These are phyloP conservation scores for Boletus vermiculosoides DNA, from an alignment of 768 basidiomycete species.

Conservation along the genomic window DNA sequence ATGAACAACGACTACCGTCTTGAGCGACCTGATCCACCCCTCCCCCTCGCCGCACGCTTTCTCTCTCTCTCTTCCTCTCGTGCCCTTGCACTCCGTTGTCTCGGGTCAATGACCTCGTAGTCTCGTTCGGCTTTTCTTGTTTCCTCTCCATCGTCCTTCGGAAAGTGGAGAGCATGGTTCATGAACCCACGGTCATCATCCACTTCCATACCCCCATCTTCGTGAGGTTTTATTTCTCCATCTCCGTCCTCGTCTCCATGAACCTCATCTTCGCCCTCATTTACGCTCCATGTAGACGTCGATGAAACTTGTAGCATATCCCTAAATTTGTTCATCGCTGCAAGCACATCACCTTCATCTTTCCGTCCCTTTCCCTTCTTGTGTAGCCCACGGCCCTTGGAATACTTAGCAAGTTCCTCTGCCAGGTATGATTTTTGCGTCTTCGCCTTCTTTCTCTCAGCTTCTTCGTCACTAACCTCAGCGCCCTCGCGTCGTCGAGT, in stretches of 20 bases:
- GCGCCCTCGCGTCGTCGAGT: conserved; percentile 55
- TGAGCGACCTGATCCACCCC: conserved; percentile 16
- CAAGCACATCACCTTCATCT: conserved; percentile 73
- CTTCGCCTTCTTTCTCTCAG: conserved; percentile 53
- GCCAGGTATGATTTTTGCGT: conserved; percentile 68
- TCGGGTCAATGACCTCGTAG: conserved; percentile 87
- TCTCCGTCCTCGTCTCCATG: conserved; percentile 7
- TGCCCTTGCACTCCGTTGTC: conserved; percentile 68
- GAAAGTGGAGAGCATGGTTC: conserved; percentile 68
- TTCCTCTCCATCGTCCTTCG: conserved; percentile 78
- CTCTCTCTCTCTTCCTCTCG: conserved; percentile 76
- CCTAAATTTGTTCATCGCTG: conserved; percentile 67
- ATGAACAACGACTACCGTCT: conserved; percentile 21
- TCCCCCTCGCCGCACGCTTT: conserved; percentile 39
- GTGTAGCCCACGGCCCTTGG: conserved; percentile 59
- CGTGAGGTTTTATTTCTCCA: conserved; percentile 21
- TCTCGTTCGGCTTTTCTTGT: conserved; percentile 75
- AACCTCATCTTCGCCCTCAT: conserved; percentile 18
- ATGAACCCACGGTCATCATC: conserved; percentile 78
- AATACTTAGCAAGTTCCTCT: conserved; percentile 81
- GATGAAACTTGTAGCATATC: conserved; percentile 55
- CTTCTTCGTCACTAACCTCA: conserved; percentile 63
- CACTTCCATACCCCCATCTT: conserved; percentile 62
- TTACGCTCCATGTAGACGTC: conserved; percentile 32
- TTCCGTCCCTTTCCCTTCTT: conserved; percentile 57